phyloP scores from a whole-genome alignment of 352 stramenopile species.

The Elongisporangium prolatum region DNA sequence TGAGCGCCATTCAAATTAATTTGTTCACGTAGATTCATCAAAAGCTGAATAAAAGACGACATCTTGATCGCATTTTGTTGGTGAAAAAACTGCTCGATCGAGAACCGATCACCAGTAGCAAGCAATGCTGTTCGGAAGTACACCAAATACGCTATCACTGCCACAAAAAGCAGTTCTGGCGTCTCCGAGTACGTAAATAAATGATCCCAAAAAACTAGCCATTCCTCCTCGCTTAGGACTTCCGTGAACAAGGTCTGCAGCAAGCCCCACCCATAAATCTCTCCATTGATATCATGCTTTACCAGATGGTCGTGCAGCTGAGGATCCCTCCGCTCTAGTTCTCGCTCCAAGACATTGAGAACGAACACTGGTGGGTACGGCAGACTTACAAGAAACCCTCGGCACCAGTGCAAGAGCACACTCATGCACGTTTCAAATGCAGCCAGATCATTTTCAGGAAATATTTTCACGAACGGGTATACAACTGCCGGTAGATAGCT shows the following conservation, averaged over 20 bases:
- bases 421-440: conserved; percentile 87
- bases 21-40: conserved; percentile 49
- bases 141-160: conserved; percentile 66
- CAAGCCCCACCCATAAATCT: conserved; percentile 82
- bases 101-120: conserved; percentile 39
- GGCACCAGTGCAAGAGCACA: conserved; percentile 85
- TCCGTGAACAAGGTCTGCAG: conserved; percentile 87
- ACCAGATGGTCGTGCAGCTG: conserved; percentile 79
- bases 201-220: conserved; percentile 87
- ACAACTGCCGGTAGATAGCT: conserved; percentile 77
- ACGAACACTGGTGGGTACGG: conserved; percentile 76
- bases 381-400: conserved; percentile 75
- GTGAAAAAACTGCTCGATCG: conserved; percentile 83
- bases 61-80: conserved; percentile 82
- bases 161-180: conserved; percentile 55
- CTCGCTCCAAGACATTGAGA: conserved; percentile 59
- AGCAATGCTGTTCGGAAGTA: conserved; percentile 68
- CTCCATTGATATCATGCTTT: conserved; percentile 46
- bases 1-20: no score
- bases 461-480: conserved; percentile 88
- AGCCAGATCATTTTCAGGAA: conserved; percentile 81
- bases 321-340: conserved; percentile 65
- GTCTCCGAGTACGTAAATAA: conserved; percentile 71
- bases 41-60: conserved; percentile 58
- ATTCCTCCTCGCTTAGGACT: conserved; percentile 84